phyloP scores from a whole-genome alignment of 768 basidiomycete genomes.

The Pulveroboletus sp. region DNA sequence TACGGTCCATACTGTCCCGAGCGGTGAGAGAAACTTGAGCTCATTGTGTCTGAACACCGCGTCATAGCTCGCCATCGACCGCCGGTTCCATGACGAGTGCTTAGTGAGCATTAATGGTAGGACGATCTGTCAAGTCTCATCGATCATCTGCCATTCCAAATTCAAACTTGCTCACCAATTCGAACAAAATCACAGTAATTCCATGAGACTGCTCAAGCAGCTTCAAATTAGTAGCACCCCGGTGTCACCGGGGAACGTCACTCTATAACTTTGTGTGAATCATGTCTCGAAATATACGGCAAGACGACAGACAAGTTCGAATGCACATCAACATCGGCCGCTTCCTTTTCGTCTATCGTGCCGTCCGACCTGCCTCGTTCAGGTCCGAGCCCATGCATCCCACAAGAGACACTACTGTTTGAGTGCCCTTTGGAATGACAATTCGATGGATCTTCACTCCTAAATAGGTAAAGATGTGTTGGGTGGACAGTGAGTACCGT shows the following conservation, averaged over 20 bases:
- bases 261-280: slow-evolving; percentile 3
- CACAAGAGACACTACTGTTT: slow-evolving; percentile 47
- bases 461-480: slow-evolving; percentile 43
- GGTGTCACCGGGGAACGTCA: slow-evolving; percentile 15
- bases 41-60: slow-evolving; percentile 4
- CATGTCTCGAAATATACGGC: not conserved
- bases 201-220: slow-evolving; percentile 38
- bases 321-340: slow-evolving; percentile 13
- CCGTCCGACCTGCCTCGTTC: slow-evolving; percentile 10
- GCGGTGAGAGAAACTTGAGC: slow-evolving; percentile 12
- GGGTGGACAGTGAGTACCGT: no score
- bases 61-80: slow-evolving; percentile 16
- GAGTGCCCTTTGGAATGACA: slow-evolving; percentile 48
- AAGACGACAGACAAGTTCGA: slow-evolving; percentile 9
- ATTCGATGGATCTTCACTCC: slow-evolving; percentile 43
- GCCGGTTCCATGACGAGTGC: slow-evolving; percentile 33
- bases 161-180: slow-evolving; percentile 52
- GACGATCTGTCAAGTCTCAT: slow-evolving; percentile 25
- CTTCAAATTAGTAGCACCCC: not conserved
- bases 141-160: slow-evolving; percentile 37
- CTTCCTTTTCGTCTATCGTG: not conserved
- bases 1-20: not conserved
- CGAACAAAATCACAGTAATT: slow-evolving; percentile 57
- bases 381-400: slow-evolving; percentile 25
- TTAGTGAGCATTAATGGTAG: slow-evolving; percentile 26